Evolutionary conservation across 2,329 filamentous ascomycete genomes (phyloP).

Genomic region (Pyrenochaeta sp.): DNA sequence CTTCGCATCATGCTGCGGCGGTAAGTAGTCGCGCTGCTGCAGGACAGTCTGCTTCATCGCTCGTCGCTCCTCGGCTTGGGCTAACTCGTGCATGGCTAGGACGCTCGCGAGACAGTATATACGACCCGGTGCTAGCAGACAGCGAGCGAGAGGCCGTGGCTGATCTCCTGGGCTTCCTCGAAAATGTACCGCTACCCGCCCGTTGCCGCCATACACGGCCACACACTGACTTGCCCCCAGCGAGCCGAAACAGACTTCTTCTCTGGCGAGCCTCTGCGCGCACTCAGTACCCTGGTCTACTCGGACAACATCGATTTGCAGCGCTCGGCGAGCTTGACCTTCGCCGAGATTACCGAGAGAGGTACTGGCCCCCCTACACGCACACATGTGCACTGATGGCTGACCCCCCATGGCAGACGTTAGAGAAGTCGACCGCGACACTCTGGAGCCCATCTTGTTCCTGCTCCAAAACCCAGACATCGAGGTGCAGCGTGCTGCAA

Average conservation of each 20-base stretch:
- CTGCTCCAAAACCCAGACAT: conserved; percentile 95
- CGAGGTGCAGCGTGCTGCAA: conserved; percentile 95
- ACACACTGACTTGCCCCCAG: conserved; percentile 62
- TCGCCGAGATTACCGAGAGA: conserved; percentile 98
- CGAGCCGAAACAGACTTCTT: conserved; percentile 98
- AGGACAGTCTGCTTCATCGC: too few relatives aligned
- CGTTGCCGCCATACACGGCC: conserved; percentile 5
- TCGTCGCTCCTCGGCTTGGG: background rate
- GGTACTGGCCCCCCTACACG: conserved; percentile 63
- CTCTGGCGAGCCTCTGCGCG: conserved; percentile 90
- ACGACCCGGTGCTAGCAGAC: conserved; percentile 78
- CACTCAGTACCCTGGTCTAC: conserved; percentile 94
- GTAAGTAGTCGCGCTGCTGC: conserved; percentile 29
- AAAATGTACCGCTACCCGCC: conserved; percentile 74
- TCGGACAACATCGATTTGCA: conserved; percentile 99
- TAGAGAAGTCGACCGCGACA: conserved; percentile 91
- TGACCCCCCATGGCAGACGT: conserved; percentile 72
- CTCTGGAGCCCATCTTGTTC: conserved; percentile 93
- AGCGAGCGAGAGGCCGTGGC: conserved; percentile 97
- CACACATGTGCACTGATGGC: conserved; percentile 8
- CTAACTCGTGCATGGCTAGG: conserved; percentile 42
- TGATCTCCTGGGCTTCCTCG: conserved; percentile 92
- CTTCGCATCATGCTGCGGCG: conserved; percentile 51
- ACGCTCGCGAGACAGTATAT: conserved; percentile 58
- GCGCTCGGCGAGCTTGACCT: conserved; percentile 95